These are phyloP conservation scores for Psidium guajava DNA, from an alignment of 345 rosid species.

Conservation along the genomic window DNA sequence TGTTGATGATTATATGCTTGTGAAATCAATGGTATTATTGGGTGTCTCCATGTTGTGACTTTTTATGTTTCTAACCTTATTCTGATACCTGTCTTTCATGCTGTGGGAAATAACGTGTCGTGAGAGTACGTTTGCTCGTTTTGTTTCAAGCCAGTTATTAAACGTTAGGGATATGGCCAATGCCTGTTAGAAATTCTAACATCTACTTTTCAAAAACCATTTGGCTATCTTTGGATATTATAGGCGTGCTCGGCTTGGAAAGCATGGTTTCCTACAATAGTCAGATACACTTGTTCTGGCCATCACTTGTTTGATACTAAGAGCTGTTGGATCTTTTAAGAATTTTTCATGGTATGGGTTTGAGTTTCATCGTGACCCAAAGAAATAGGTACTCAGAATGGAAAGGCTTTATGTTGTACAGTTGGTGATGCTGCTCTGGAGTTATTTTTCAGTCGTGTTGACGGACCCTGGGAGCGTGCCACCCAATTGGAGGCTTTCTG, in stretches of 20 bases:
- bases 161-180: background rate
- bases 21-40: background rate
- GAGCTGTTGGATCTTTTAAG: background rate
- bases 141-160: background rate
- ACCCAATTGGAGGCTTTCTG: constrained; percentile 67
- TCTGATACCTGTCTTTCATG: background rate
- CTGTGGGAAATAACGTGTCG: background rate
- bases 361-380: background rate
- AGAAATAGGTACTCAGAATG: background rate
- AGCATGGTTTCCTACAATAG: background rate
- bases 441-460: constrained; percentile 89
- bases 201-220: background rate
- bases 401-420: constrained; percentile 8
- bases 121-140: background rate
- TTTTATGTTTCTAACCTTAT: background rate
- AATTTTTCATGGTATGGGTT: background rate
- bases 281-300: background rate
- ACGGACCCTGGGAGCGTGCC: constrained; percentile 95
- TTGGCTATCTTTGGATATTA: background rate
- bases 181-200: background rate
- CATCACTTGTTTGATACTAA: background rate
- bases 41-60: background rate
- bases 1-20: background rate
- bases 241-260: background rate
- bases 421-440: constrained; percentile 92